Base-by-base conservation (phyloP, 306 rosid species). In the Lagenaria siceraria region DNA sequence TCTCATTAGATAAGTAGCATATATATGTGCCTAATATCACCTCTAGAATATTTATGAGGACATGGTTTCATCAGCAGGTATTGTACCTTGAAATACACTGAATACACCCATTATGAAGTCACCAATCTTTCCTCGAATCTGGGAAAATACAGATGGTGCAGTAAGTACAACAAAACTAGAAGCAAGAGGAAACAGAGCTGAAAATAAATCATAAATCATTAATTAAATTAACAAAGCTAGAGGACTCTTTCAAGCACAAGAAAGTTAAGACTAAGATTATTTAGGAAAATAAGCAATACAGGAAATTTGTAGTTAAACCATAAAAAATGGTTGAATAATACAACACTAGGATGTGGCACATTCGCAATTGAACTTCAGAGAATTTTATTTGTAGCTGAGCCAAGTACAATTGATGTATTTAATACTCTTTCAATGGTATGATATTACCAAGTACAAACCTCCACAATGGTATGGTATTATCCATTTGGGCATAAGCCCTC, bases 11-110 rank as follows among this genome's bases (percentile, higher is more conserved):
- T 5, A 46, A 46, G 38, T 5, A 55, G 1, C n/a, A 70, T 46
- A 31, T 29, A 74, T 74, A 9, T 31, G 8, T 52, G 61, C 77
- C 72, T 19, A 35, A 33, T 33, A 65, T 65, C 29, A 21, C 21
- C 53, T 19, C 53, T 66, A 68, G 35, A 21, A 68, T n/a, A 65
- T 35, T 64, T 36, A 74, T 8, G 78, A 74, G 49, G 21, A 19
- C 5, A 55, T 35, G 21, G 27, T 35, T 52, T 14, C 22, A 29
- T 65, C 49, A 25, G 4, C 48, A 58, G 31, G 79, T 31, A 81
- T 74, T 52, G 21, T 90, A 92, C 97, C 96, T 88, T 92, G 96
- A 82, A 92, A 92, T 80, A 92, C 97, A 77, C 86, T 54, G 82
- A 88, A 88, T 56, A 86, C 93, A 6, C 89, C 96, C 77, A 82